These are phyloP conservation scores for Aleurites moluccanus DNA, from an alignment of 441 rosid species.

Conservation along the genomic window DNA sequence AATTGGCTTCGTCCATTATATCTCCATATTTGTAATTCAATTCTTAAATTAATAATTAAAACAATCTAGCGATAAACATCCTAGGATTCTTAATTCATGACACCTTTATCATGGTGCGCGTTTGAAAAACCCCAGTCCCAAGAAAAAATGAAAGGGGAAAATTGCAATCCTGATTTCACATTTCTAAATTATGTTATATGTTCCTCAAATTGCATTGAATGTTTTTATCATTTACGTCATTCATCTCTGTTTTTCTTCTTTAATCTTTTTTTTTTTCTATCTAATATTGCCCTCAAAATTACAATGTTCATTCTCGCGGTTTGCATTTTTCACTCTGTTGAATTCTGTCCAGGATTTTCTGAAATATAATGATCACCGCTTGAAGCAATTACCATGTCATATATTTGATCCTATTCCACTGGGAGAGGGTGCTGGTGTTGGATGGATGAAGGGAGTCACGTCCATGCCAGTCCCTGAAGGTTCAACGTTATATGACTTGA, in stretches of 20 bases:
- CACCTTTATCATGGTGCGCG: too few relatives aligned
- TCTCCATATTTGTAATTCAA: background rate
- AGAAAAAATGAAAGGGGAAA: too few relatives aligned
- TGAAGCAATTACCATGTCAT: slow-evolving; percentile 68
- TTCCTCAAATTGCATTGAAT: too few relatives aligned
- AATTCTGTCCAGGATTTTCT: slow-evolving; percentile 59
- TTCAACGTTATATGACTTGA: slow-evolving; percentile 72
- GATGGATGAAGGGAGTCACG: slow-evolving; percentile 75
- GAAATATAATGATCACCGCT: slow-evolving; percentile 58
- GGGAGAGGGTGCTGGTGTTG: slow-evolving; percentile 96
- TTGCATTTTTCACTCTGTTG: slow-evolving; percentile 19
- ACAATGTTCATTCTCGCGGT: background rate
- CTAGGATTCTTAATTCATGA: background rate
- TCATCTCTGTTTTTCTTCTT: background rate
- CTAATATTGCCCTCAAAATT: background rate
- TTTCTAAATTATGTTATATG: too few relatives aligned
- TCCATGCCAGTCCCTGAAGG: slow-evolving; percentile 64
- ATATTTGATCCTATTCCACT: slow-evolving; percentile 69
- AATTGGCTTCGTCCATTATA: background rate
- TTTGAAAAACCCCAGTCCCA: too few relatives aligned
- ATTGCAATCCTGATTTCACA: too few relatives aligned
- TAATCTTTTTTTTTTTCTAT: background rate
- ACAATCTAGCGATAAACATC: background rate
- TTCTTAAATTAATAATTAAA: background rate
- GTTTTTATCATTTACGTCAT: too few relatives aligned